A percentile compares a stretch with the other conserved stretches of the same genome.
Evolutionary conservation across 371 early-diverging fungal genomes (phyloP).

Genomic region (Capillidium rhysosporum): DNA sequence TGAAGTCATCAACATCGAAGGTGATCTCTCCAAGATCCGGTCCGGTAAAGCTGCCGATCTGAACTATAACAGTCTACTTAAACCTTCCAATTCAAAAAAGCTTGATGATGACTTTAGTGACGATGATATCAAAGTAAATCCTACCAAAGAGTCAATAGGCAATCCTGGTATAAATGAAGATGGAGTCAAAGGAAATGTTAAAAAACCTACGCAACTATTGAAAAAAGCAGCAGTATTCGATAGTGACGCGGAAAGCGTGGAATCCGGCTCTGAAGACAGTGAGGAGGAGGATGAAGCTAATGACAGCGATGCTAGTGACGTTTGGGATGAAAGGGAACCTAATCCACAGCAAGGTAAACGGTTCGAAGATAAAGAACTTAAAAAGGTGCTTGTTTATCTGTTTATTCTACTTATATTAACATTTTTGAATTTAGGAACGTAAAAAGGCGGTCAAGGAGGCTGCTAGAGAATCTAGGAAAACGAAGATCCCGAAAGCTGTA

Average conservation of each 20-base stretch:
- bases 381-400: constrained; percentile 32
- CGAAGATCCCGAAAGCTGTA: constrained; percentile 84
- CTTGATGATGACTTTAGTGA: neutral
- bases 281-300: constrained; percentile 8
- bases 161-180: too few species aligned
- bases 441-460: constrained; percentile 75
- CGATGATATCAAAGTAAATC: neutral
- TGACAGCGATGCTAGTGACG: constrained; percentile 18
- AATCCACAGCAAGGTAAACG: constrained; percentile 35
- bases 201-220: neutral
- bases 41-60: constrained; percentile 52
- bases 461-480: constrained; percentile 73
- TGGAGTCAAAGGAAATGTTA: too few species aligned
- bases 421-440: constrained; percentile 20
- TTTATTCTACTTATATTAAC: too few species aligned
- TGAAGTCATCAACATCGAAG: constrained; percentile 76
- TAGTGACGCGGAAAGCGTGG: neutral
- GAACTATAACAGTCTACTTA: constrained; percentile 5
- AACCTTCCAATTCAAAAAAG: neutral
- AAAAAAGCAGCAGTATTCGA: neutral
- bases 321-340: constrained; percentile 17
- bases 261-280: neutral
- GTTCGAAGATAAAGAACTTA: constrained; percentile 69
- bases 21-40: constrained; percentile 54
- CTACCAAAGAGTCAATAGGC: too few species aligned